A percentile compares a stretch with the other conserved stretches of the same genome.
Conservation (phyloP, 441 rosid species). For the Bocquillonia castaneifolia region DNA sequence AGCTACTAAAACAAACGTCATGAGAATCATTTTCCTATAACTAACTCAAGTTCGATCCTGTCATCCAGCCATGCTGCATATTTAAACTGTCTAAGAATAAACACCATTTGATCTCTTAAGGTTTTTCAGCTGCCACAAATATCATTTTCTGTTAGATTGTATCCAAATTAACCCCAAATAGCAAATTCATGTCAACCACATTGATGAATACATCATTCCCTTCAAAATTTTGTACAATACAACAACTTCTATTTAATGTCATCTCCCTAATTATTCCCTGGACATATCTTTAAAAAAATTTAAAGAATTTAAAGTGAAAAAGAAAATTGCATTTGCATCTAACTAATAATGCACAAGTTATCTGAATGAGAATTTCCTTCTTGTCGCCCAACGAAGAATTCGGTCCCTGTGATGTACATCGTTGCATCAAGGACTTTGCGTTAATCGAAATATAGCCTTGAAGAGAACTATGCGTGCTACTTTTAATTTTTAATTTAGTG, state of each 20-base stretch:
- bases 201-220: neutral
- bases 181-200: neutral
- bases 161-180: neutral
- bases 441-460: neutral
- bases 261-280: neutral
- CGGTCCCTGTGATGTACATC: neutral
- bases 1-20: no score
- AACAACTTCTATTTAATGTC: neutral
- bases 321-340: neutral
- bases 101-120: neutral
- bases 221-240: neutral
- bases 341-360: constrained; percentile 22
- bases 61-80: no score
- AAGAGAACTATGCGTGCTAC: neutral
- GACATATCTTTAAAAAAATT: neutral
- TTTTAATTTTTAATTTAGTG: neutral
- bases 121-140: neutral
- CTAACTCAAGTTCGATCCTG: no score
- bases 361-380: neutral
- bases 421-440: neutral
- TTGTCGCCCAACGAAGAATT: neutral
- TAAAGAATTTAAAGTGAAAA: constrained; percentile 7
- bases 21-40: no score
- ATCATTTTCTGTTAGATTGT: neutral
- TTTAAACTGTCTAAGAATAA: no score